A percentile compares a stretch with the other conserved stretches of the same genome.
Evolutionary conservation across 139 green algal species (phyloP).

Genomic region (Mychonastes homosphaera): DNA sequence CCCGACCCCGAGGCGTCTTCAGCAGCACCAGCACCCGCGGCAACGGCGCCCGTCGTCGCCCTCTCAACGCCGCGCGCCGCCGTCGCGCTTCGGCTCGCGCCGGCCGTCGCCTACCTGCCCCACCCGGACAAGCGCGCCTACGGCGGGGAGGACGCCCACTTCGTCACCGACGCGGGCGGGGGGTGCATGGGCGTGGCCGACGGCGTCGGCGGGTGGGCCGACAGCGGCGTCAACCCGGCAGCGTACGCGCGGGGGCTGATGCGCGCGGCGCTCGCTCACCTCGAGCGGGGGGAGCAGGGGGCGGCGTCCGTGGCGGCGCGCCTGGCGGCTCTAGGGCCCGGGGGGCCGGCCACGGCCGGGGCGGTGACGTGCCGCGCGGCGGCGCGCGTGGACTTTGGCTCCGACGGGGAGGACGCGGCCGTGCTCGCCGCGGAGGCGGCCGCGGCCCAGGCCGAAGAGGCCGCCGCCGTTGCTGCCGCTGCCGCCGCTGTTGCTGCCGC

Average conservation of each 20-base stretch:
- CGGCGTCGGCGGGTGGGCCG: slow-evolving; percentile 80
- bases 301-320: background rate
- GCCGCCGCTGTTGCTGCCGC: background rate
- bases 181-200: slow-evolving; percentile 71
- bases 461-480: background rate
- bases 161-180: slow-evolving; percentile 45
- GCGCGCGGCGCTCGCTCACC: slow-evolving; percentile 41
- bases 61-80: too few species aligned
- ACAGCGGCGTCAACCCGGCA: slow-evolving; percentile 70
- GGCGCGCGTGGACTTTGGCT: background rate
- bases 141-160: slow-evolving; percentile 80
- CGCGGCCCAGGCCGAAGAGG: background rate
- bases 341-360: background rate
- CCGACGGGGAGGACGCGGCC: background rate
- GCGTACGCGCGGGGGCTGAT: slow-evolving; percentile 73
- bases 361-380: slow-evolving; percentile 3
- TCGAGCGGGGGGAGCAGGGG: slow-evolving; percentile 42
- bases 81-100: too few species aligned
- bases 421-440: background rate
- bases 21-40: too few species aligned
- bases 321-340: background rate
- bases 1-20: too few species aligned
- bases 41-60: too few species aligned
- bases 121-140: slow-evolving; percentile 67
- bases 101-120: slow-evolving; percentile 56